These are phyloP conservation scores for Croton laevigatus DNA, from an alignment of 441 rosid species.

Conservation along the genomic window DNA sequence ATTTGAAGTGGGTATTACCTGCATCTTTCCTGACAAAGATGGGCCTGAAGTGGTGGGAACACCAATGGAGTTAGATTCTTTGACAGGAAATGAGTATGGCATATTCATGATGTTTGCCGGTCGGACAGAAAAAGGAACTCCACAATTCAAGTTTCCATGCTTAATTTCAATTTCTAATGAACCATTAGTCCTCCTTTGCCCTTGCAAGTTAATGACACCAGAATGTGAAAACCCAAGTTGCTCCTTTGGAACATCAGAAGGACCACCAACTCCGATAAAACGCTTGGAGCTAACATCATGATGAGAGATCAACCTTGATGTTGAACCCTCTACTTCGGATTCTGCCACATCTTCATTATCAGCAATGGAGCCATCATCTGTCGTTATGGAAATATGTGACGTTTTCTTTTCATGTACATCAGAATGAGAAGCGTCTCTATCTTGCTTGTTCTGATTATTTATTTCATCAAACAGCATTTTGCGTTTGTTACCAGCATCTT, in stretches of 20 bases:
- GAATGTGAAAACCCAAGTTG: slow-evolving; percentile 44
- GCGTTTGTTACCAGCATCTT: slow-evolving; percentile 57
- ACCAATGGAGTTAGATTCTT: slow-evolving; percentile 51
- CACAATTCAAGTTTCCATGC: slow-evolving; percentile 50
- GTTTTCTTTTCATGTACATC: slow-evolving; percentile 61
- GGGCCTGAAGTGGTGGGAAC: slow-evolving; percentile 43
- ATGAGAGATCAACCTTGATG: slow-evolving; percentile 42
- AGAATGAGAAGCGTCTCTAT: slow-evolving; percentile 47
- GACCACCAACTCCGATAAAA: slow-evolving; percentile 36
- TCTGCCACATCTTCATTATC: slow-evolving; percentile 96
- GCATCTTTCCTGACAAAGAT: slow-evolving; percentile 40
- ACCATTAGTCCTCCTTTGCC: slow-evolving; percentile 45
- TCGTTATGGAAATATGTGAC: slow-evolving; percentile 63
- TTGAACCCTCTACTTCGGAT: slow-evolving; percentile 82
- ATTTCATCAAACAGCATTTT: slow-evolving; percentile 61
- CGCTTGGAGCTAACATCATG: slow-evolving; percentile 50
- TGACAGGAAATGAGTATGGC: slow-evolving; percentile 42
- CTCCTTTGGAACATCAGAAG: slow-evolving; percentile 50
- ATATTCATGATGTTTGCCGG: slow-evolving; percentile 45
- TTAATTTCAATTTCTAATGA: slow-evolving; percentile 52
- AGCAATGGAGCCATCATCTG: slow-evolving; percentile 81
- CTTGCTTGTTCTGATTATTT: slow-evolving; percentile 54
- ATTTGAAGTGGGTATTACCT: slow-evolving; percentile 40
- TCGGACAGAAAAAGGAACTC: slow-evolving; percentile 55
- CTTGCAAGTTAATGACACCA: slow-evolving; percentile 34